phyloP scores from a whole-genome alignment of 495 filamentous ascomycete species.

The Trypethelium eluteriae region DNA sequence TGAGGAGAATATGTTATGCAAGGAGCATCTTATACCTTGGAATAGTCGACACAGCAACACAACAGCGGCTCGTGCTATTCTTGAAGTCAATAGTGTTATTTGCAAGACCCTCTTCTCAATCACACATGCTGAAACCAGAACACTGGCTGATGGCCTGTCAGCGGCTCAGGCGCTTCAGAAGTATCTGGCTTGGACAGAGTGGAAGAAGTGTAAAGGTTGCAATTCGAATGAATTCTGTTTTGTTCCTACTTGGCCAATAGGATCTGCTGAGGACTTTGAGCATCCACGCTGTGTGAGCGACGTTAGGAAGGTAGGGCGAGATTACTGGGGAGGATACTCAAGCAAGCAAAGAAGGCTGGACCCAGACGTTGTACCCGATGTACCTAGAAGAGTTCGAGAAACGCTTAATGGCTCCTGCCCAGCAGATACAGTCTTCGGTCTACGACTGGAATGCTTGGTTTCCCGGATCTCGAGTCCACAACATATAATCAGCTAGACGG shows the following conservation, averaged over 20 bases:
- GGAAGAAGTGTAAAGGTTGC: slow-evolving; percentile 54
- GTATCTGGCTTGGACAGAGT: slow-evolving; percentile 53
- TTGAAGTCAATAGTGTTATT: slow-evolving; percentile 43
- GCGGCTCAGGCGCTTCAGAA: slow-evolving; percentile 43
- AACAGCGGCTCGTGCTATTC: slow-evolving; percentile 10
- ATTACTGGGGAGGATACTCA: slow-evolving; percentile 12
- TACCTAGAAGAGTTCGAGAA: slow-evolving; percentile 8
- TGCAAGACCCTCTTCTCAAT: slow-evolving; percentile 26
- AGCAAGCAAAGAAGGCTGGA: slow-evolving; percentile 3
- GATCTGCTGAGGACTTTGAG: slow-evolving; percentile 46
- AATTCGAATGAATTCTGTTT: slow-evolving; percentile 53
- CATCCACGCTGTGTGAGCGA: slow-evolving; percentile 41
- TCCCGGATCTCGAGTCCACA: neutral
- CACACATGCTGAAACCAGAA: slow-evolving; percentile 35
- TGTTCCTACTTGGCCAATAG: slow-evolving; percentile 59
- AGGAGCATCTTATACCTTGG: slow-evolving; percentile 8
- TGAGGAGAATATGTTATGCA: slow-evolving; percentile 2
- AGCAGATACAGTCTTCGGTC: slow-evolving; percentile 9
- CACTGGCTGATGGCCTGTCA: slow-evolving; percentile 47
- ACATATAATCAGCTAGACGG: slow-evolving; percentile 3
- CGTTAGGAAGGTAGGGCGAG: slow-evolving; percentile 6
- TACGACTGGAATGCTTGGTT: slow-evolving; percentile 8
- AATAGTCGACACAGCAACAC: slow-evolving; percentile 5
- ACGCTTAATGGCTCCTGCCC: neutral
- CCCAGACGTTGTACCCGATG: slow-evolving; percentile 5